These are phyloP conservation scores for Globisporangium ultimum DNA, from an alignment of 352 stramenopile species.

Conservation along the genomic window DNA sequence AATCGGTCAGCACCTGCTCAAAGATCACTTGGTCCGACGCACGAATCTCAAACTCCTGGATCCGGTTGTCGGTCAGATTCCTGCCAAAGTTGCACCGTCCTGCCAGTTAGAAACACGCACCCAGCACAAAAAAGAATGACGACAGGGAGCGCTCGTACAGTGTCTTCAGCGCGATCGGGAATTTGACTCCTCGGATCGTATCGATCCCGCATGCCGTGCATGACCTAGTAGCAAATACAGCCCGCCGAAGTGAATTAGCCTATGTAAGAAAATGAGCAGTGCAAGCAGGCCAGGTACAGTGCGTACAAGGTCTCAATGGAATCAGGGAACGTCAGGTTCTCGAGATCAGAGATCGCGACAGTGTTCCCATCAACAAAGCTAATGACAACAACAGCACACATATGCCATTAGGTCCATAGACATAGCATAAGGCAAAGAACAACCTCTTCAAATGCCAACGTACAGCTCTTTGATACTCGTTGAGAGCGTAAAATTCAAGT, in stretches of 20 bases:
- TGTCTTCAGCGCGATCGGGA: conserved; percentile 30
- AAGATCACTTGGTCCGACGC: conserved; percentile 10
- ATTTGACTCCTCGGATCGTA: conserved; percentile 19
- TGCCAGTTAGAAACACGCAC: conserved; percentile 1
- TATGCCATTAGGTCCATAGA: too few species aligned
- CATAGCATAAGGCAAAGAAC: too few species aligned
- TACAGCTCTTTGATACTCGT: background rate
- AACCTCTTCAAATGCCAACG: background rate
- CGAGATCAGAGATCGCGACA: conserved; percentile 30
- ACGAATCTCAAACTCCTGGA: conserved; percentile 13
- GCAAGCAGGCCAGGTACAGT: too few species aligned
- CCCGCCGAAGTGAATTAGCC: background rate
- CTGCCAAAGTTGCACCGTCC: background rate
- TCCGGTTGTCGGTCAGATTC: conserved; percentile 5
- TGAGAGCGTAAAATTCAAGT: conserved; percentile 3
- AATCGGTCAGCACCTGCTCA: background rate
- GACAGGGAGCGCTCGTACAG: conserved; percentile 21
- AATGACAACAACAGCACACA: background rate
- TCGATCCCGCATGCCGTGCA: conserved; percentile 19
- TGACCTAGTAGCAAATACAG: conserved; percentile 5
- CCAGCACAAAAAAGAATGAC: background rate
- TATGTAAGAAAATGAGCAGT: background rate
- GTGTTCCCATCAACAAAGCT: conserved; percentile 32
- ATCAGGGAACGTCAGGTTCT: conserved; percentile 39
- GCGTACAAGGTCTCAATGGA: conserved; percentile 32